Evolutionary conservation across 768 basidiomycete species (phyloP).

Genomic region (Gloeopeniophorella convolvens): DNA sequence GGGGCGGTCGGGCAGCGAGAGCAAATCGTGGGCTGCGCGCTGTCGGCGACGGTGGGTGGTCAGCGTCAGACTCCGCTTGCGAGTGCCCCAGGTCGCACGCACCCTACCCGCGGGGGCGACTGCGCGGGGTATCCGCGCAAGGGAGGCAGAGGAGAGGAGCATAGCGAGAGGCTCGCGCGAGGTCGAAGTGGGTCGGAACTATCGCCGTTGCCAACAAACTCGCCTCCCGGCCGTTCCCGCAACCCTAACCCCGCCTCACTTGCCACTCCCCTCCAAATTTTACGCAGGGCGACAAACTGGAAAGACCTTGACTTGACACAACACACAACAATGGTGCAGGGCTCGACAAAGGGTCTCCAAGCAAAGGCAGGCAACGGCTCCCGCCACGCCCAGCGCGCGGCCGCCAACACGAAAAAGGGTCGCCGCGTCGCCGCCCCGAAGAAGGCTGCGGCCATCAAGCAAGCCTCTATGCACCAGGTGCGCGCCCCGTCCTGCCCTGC

Average conservation of each 20-base stretch:
- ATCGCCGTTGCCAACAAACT: neutral
- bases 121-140: slow-evolving; percentile 16
- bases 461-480: slow-evolving; percentile 75
- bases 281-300: neutral
- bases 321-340: slow-evolving; percentile 69
- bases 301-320: neutral
- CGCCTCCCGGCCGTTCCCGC: slow-evolving; percentile 8
- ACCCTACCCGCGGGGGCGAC: slow-evolving; percentile 10
- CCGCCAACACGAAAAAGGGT: slow-evolving; percentile 74
- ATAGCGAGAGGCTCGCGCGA: slow-evolving; percentile 26
- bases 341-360: slow-evolving; percentile 74
- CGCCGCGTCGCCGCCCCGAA: slow-evolving; percentile 75
- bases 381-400: slow-evolving; percentile 59
- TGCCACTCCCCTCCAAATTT: too few species aligned
- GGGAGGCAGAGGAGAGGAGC: slow-evolving; percentile 31
- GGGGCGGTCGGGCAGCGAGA: slow-evolving; percentile 53
- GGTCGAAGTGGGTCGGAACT: neutral
- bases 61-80: neutral
- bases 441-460: slow-evolving; percentile 64
- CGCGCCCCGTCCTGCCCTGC: slow-evolving; percentile 1
- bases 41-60: slow-evolving; percentile 27
- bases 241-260: slow-evolving; percentile 24
- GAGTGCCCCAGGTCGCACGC: neutral
- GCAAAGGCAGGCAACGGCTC: slow-evolving; percentile 41
- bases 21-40: slow-evolving; percentile 72